A percentile compares a stretch with the other conserved stretches of the same genome.
These are phyloP conservation scores for Cotoneaster glaucophyllus DNA, from an alignment of 306 rosid species.

Conservation along the genomic window DNA sequence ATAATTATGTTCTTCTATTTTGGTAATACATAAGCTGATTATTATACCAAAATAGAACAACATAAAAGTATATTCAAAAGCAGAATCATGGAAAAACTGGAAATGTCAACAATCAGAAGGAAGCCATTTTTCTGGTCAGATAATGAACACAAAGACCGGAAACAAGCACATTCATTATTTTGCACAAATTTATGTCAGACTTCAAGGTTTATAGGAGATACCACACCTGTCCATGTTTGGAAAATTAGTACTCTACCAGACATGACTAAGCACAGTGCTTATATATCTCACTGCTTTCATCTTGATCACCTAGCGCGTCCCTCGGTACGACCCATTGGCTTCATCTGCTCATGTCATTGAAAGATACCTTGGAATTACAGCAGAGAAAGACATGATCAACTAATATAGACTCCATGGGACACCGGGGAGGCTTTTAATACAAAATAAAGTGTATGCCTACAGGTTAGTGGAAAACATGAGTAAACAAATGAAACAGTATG, in stretches of 20 bases:
- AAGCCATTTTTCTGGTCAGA: neutral
- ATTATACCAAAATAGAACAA: too few species aligned
- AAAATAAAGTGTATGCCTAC: neutral
- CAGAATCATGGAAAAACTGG: too few species aligned
- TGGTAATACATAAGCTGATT: too few species aligned
- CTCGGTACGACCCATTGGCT: conserved; percentile 87
- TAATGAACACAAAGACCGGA: neutral
- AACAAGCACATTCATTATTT: neutral
- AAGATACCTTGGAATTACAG: conserved; percentile 54
- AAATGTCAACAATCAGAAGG: too few species aligned
- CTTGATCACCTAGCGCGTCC: conserved; percentile 76
- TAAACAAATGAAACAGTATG: neutral
- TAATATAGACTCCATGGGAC: neutral
- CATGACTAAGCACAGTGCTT: conserved; percentile 78
- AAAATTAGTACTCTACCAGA: conserved; percentile 51
- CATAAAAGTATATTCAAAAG: too few species aligned
- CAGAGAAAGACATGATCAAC: conserved; percentile 15
- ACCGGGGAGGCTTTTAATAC: neutral
- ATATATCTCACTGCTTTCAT: conserved; percentile 77
- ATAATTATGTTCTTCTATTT: neutral
- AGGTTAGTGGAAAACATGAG: neutral
- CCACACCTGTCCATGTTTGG: neutral
- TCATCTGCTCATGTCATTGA: conserved; percentile 63
- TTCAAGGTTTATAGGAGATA: neutral
- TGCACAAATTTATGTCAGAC: too few species aligned